Conservation (phyloP, 208 protist genomes). For the Leishmania tropica region DNA sequence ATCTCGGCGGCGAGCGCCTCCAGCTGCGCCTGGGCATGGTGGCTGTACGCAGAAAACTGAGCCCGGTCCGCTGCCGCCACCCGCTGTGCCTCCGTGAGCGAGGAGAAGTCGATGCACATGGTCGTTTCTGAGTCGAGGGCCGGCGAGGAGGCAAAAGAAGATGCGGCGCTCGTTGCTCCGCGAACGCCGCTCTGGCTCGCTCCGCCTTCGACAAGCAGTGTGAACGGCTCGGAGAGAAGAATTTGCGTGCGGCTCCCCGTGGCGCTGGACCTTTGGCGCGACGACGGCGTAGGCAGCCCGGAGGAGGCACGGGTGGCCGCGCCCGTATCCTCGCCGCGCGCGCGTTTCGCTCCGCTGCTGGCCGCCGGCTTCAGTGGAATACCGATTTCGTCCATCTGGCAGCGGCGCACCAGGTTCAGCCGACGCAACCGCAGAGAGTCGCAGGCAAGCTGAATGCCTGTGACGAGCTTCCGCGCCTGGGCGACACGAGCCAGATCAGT, state of each 20-base stretch:
- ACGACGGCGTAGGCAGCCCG: neutral
- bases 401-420: slow-evolving; percentile 73
- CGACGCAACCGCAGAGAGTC: slow-evolving; percentile 82
- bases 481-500: slow-evolving; percentile 58
- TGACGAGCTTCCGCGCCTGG: slow-evolving; percentile 67
- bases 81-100: slow-evolving; percentile 53
- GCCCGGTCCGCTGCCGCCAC: slow-evolving; percentile 43
- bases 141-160: neutral
- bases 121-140: slow-evolving; percentile 17
- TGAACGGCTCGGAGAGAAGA: slow-evolving; percentile 68
- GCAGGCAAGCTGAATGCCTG: slow-evolving; percentile 74
- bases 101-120: slow-evolving; percentile 78
- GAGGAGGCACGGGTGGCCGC: neutral
- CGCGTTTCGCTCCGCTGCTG: slow-evolving; percentile 53
- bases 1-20: slow-evolving; percentile 66
- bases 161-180: neutral
- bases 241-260: slow-evolving; percentile 1
- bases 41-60: slow-evolving; percentile 64
- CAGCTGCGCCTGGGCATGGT: slow-evolving; percentile 55
- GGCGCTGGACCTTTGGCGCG: neutral
- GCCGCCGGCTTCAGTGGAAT: slow-evolving; percentile 59
- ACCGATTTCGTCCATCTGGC: slow-evolving; percentile 87
- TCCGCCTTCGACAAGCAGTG: slow-evolving; percentile 26
- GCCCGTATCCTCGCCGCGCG: slow-evolving; percentile 30
- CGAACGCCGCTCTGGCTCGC: slow-evolving; percentile 11